Evolutionary conservation across 306 rosid species (phyloP), one percentile per base, ranked within the genome.

Genomic region (Cyclanthera cordifolia): DNA sequence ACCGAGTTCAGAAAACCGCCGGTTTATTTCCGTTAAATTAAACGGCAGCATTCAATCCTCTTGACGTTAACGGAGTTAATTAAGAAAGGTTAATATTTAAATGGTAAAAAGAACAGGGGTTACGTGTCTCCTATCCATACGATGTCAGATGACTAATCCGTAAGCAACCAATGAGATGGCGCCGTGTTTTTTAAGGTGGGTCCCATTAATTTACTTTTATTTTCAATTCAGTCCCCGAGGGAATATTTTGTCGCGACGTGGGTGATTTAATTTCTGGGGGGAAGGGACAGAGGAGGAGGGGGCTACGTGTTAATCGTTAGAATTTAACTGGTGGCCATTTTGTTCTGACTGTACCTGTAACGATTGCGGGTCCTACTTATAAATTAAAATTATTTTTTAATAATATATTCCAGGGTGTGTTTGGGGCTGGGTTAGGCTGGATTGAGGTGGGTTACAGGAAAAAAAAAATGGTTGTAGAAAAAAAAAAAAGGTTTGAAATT

Each of bases 51-150:
- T 8, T 37, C 8, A 6, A 8, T 2, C 43, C 43, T 37, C 43
- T 8, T 0, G n/a, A 37, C 43, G 11, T 37, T 7, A 37, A 7
- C 12, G 12, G 43, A 37, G 43, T 1, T 37, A 7, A 37, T 37
- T 37, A 32, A 1, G 6, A 3, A 4, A 4, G 8, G 8, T 34
- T 5, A 34, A 34, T 34, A 34, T 34, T 34, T 5, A 5, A 34
- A 5, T 5, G 41, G 41, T 34, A 0, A 34, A 34, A 34, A 5
- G 0, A 28, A 32, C 5, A 34, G 4, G 41, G 41, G 41, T 6
- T 5, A 6, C 71, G 71, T 66, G 71, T 23, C 43, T 24, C 25
- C 47, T 47, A 66, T 66, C 71, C 71, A 47, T 25, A 66, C 71
- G 24, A 66, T 66, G 55, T 66, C 25, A 66, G 43, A 47, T 66